phyloP scores from a whole-genome alignment of 768 basidiomycete species.

The Porphyrellus cyaneotinctus region DNA sequence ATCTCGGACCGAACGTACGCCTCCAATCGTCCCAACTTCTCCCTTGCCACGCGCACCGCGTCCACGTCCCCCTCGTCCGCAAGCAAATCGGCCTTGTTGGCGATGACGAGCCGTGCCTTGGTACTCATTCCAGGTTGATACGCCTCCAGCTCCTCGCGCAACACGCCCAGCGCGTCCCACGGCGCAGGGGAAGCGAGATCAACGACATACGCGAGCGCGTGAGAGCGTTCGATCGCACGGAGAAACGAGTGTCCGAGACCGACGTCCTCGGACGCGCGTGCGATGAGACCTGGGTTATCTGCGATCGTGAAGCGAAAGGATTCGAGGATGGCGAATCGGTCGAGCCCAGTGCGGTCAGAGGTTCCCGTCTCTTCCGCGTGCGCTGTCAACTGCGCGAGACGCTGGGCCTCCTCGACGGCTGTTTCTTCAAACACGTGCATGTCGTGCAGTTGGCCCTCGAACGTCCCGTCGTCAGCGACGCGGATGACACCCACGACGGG shows the following conservation, averaged over 20 bases:
- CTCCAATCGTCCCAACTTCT: constrained; percentile 55
- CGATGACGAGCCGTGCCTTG: constrained; percentile 77
- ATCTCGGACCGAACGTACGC: constrained; percentile 51
- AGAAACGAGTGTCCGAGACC: constrained; percentile 94
- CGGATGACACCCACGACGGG: constrained; percentile 91
- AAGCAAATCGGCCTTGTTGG: constrained; percentile 93
- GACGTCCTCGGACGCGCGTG: constrained; percentile 79
- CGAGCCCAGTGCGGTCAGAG: constrained; percentile 9
- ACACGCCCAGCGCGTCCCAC: constrained; percentile 67
- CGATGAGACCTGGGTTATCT: constrained; percentile 93
- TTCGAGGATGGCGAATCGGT: constrained; percentile 62
- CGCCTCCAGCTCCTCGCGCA: constrained; percentile 80
- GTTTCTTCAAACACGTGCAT: constrained; percentile 66
- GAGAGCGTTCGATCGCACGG: constrained; percentile 87
- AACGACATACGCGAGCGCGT: constrained; percentile 87
- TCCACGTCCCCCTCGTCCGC: constrained; percentile 43
- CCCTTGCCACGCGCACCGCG: constrained; percentile 49
- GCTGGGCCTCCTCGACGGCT: constrained; percentile 43
- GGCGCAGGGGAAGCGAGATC: constrained; percentile 75
- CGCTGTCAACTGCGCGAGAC: constrained; percentile 34
- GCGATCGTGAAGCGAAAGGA: constrained; percentile 89
- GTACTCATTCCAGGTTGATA: constrained; percentile 75
- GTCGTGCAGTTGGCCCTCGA: constrained; percentile 54
- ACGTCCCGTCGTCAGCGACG: constrained; percentile 73
- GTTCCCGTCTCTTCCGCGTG: background rate